Conservation (phyloP, 2,329 filamentous ascomycete species). For the Pezizomycotina sp. region DNA sequence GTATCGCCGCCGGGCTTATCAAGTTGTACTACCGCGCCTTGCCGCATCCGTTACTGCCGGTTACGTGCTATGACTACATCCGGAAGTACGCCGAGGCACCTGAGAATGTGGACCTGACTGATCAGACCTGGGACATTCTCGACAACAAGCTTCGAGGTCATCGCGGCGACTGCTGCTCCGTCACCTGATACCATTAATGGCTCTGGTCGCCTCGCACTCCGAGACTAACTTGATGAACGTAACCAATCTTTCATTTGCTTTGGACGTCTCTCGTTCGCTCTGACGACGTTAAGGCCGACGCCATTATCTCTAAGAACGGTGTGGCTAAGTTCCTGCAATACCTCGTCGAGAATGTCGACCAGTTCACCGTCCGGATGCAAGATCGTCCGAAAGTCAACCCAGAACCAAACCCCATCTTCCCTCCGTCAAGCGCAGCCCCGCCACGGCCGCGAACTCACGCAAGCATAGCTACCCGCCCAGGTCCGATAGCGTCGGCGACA, state of each 20-base stretch:
- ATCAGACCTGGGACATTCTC: conserved; percentile 9
- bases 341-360: conserved; percentile 33
- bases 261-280: conserved; percentile 37
- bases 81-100: conserved; percentile 25
- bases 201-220: conserved; percentile 32
- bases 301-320: conserved; percentile 35
- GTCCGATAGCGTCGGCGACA: conserved; percentile 9
- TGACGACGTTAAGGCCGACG: conserved; percentile 39
- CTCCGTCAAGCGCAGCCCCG: conserved; percentile 15
- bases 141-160: conserved; percentile 28
- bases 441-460: conserved; percentile 12
- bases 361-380: conserved; percentile 22
- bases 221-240: conserved; percentile 40
- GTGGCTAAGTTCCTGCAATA: conserved; percentile 36
- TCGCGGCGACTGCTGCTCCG: conserved; percentile 35
- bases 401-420: conserved; percentile 13
- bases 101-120: conserved; percentile 27
- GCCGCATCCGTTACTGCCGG: conserved; percentile 37
- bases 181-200: conserved; percentile 39
- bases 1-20: conserved; percentile 38
- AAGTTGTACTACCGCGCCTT: conserved; percentile 41
- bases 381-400: conserved; percentile 16
- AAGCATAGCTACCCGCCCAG: no score
- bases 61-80: conserved; percentile 34
- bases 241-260: conserved; percentile 40